Conservation (phyloP, 306 rosid species). For the Pachyrhizus erosus region DNA sequence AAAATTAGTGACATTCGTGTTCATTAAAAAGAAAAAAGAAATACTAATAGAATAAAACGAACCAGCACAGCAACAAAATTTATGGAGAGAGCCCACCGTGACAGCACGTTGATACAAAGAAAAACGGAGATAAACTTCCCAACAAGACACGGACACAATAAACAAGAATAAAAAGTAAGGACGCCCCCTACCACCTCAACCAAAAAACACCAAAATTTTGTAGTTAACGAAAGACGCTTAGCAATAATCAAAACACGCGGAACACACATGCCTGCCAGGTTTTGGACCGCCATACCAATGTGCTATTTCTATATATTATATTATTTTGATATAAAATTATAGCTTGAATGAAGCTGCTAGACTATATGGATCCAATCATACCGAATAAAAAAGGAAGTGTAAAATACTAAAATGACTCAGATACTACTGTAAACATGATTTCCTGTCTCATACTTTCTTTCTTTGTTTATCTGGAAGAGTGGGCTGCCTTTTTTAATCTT, state of each 20-base stretch:
- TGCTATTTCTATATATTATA: background rate
- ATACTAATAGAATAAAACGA: constrained; percentile 6
- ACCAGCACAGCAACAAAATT: constrained; percentile 25
- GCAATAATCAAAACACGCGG: background rate
- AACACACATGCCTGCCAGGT: constrained; percentile 20
- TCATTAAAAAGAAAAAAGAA: background rate
- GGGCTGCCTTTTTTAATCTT: constrained; percentile 10
- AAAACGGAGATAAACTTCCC: constrained; percentile 10
- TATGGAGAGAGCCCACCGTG: constrained; percentile 38
- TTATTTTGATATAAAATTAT: background rate
- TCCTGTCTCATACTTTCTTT: constrained; percentile 20
- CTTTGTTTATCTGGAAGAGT: constrained; percentile 17
- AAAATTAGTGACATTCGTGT: background rate
- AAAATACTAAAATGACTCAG: background rate
- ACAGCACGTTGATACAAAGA: background rate
- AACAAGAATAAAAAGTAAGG: constrained; percentile 16
- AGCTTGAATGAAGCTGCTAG: background rate
- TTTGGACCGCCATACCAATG: constrained; percentile 24
- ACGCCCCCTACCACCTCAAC: background rate
- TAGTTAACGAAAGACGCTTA: background rate
- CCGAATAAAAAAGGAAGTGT: background rate
- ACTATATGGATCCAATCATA: background rate
- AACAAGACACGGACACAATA: constrained; percentile 15
- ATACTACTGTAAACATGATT: background rate
- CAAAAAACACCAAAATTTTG: background rate